phyloP scores from a whole-genome alignment of 2,329 filamentous ascomycete species.

The Boeremia exigua region DNA sequence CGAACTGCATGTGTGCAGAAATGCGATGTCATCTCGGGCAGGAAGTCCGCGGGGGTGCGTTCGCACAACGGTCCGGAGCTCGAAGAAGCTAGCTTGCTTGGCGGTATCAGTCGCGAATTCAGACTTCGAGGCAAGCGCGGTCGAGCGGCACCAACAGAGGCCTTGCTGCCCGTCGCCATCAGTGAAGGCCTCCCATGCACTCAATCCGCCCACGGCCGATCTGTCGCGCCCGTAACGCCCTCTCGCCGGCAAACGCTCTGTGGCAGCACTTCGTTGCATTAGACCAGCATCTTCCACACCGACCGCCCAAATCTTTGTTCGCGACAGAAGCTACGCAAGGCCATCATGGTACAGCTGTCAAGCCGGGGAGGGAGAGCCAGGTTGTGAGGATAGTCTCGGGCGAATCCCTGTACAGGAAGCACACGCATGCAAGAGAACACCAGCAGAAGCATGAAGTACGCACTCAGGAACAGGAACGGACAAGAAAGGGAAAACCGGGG shows the following conservation, averaged over 20 bases:
- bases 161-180: conserved; percentile 9
- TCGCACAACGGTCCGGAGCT: conserved; percentile 4
- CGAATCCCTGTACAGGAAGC: too few species aligned
- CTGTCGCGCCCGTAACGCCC: conserved; percentile 44
- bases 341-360: not conserved
- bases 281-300: conserved; percentile 13
- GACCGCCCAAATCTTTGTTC: conserved; percentile 28
- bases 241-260: conserved; percentile 37
- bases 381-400: too few species aligned
- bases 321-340: conserved; percentile 12
- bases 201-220: conserved; percentile 27
- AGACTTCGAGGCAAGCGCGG: conserved; percentile 7
- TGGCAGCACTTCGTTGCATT: conserved; percentile 44
- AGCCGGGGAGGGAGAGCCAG: not conserved
- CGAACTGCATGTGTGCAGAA: not conserved
- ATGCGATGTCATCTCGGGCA: not conserved
- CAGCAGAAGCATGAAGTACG: not conserved
- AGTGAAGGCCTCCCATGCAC: conserved; percentile 35
- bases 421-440: not conserved
- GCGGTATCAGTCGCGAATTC: conserved; percentile 14
- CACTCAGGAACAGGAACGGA: not conserved
- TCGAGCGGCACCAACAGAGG: conserved; percentile 3
- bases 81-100: conserved; percentile 27
- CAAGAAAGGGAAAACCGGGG: not conserved
- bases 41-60: conserved; percentile 19